A percentile compares a stretch with the other conserved stretches of the same genome.
Evolutionary conservation across 495 filamentous ascomycete genomes (phyloP).

Genomic region (Staphylotrichum tortipilum): DNA sequence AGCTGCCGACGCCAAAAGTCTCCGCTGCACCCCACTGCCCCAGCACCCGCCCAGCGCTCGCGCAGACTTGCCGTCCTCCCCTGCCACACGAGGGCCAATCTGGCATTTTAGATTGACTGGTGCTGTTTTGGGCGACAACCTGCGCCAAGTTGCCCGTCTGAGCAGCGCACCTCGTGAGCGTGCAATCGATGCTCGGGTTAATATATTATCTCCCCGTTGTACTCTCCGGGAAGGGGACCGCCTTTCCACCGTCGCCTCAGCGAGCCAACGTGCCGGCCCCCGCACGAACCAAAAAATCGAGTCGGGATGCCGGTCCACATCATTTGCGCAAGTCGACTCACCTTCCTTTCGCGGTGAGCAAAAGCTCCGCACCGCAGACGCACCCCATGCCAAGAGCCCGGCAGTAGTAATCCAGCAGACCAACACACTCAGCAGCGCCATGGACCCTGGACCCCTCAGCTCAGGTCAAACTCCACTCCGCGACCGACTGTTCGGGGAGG

Average conservation of each 20-base stretch:
- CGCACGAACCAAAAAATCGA: slow-evolving; percentile 3
- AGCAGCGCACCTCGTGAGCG: slow-evolving; percentile 3
- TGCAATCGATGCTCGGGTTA: slow-evolving; percentile 20
- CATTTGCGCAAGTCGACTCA: slow-evolving; percentile 8
- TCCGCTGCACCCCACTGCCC: slow-evolving; percentile 18
- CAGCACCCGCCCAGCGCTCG: slow-evolving; percentile 9
- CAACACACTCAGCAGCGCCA: slow-evolving; percentile 14
- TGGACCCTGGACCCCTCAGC: slow-evolving; percentile 1
- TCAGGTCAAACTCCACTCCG: neutral
- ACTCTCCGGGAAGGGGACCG: slow-evolving; percentile 26
- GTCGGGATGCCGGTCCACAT: slow-evolving; percentile 14
- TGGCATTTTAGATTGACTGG: slow-evolving; percentile 18
- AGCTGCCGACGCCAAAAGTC: slow-evolving; percentile 25
- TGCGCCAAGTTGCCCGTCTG: slow-evolving; percentile 6
- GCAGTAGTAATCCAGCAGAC: no score
- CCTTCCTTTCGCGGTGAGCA: slow-evolving; percentile 24
- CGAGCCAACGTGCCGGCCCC: neutral
- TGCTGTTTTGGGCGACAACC: slow-evolving; percentile 4
- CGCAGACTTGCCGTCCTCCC: slow-evolving; percentile 3
- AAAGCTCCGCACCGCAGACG: slow-evolving; percentile 6
- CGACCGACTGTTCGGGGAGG: neutral
- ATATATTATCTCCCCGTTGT: slow-evolving; percentile 22
- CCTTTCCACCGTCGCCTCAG: slow-evolving; percentile 20
- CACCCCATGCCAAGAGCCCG: slow-evolving; percentile 21
- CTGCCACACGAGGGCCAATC: slow-evolving; percentile 17